Evolutionary conservation across 2,329 filamentous ascomycete species (phyloP), one percentile per base, ranked within the genome.

Genomic region (Dothistroma pini): DNA sequence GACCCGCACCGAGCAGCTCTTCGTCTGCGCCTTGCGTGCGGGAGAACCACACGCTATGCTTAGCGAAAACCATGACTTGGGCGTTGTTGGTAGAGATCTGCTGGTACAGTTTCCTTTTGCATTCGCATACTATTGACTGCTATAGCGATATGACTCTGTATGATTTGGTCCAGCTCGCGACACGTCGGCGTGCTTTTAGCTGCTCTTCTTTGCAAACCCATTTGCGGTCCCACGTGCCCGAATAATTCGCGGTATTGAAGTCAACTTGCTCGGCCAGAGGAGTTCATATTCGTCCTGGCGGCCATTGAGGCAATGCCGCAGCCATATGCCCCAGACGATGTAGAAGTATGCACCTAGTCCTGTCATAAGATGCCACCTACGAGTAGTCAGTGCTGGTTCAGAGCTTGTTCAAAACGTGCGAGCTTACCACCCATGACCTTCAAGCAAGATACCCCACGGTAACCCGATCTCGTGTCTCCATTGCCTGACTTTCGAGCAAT

Each of bases 321-420:
- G 81, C 88, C 90, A 93, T 29, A 93, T 86, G 14, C 90, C 88
- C 90, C 91, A 96, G 14, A 68, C 63, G 60, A 57, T 62, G 31
- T 50, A 50, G 47, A 88, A 89, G 75, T 96, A 96, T n/a, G 90
- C 90, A 73, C 91, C 91, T 38, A 88, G 79, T 12, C 90, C 90
- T 0, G 91, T 95, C 82, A 93, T 87, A 41, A 93, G 71, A 76
- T 93, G 90, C 87, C 87, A 89, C 86, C 87, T 89, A 38, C 52
- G 25, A 35, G 4, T 50, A 11, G 41, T 59, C 38, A 59, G 57
- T 35, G 21, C 53, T 22, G 12, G 41, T 12, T 16, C 9, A 14
- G 8, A 19, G 51, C 51, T 32, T n/a, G 50, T 32, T 35, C 25
- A 32, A 4, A 25, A 54, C 6, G 32, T 4, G 29, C 41, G 38